Base-by-base conservation (phyloP, 768 basidiomycete genomes). In the Xerocomus potaroensis region DNA sequence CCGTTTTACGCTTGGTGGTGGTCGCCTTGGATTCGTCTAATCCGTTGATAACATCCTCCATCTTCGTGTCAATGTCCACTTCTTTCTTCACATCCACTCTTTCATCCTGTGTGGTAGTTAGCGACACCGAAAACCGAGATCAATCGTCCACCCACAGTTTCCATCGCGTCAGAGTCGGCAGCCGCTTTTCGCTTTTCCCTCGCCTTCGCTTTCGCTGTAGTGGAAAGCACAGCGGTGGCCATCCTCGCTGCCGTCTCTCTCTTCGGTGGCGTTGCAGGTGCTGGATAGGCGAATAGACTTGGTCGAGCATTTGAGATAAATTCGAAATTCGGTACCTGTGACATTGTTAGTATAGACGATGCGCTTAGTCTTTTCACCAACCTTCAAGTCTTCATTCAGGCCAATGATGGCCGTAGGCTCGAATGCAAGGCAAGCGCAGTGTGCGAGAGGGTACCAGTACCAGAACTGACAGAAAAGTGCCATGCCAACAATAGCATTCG, bases 361-460 rank as follows among this genome's bases (percentile, higher is more conserved):
- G 21, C 34, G 26, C 23, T 1, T 5, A 41, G 40, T 41, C 16
- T 16, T 45, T 30, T 3, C 19, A 56, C 75, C 22, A 53, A 92
- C 89, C 77, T 89, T 87, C 41, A 98, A 71, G 51, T 93, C 81
- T 50, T 78, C 84, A 58, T 91, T 87, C 48, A 98, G 68, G 24
- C 91, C 95, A 57, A 99, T 92, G 46, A 99, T 85, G 8, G 87
- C 93, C 12, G 96, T 99, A 3, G 96, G 94, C 46, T 91, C 87
- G 67, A 99, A 97, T 2, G 94, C 86, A 53, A 99, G 71, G 57
- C 86, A 88, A 14, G 89, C 87, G 52, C 88, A 92, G 60, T 97
- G 94, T 12, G 93, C 92, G 22, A 98, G 73, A 27, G 96, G 96
- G 69, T 94, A 99, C 96, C 96, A 99, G 66, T 98, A 98, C 96